phyloP scores from a whole-genome alignment of 2,329 filamentous ascomycete species.

The Lecanicillium sp. region DNA sequence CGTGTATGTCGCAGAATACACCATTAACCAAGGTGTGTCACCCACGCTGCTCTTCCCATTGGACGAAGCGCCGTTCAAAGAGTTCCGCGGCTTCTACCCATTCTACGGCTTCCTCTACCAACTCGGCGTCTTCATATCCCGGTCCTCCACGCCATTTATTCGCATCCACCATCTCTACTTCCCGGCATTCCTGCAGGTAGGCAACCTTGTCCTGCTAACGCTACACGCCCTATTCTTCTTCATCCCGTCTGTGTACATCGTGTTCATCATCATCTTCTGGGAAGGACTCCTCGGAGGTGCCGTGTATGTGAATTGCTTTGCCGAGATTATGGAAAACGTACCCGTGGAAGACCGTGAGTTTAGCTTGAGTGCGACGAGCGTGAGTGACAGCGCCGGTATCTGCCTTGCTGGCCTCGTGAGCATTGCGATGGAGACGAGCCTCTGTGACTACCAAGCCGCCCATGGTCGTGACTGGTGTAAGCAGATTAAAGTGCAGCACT shows the following conservation, averaged over 20 bases:
- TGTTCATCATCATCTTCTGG: slow-evolving; percentile 86
- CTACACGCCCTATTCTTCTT: slow-evolving; percentile 73
- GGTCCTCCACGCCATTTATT: slow-evolving; percentile 82
- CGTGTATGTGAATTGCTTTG: slow-evolving; percentile 95
- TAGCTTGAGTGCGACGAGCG: slow-evolving; percentile 79
- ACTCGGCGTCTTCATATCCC: slow-evolving; percentile 87
- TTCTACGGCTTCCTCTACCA: slow-evolving; percentile 95
- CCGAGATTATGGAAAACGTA: slow-evolving; percentile 82
- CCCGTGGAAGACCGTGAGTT: slow-evolving; percentile 77
- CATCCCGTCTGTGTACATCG: slow-evolving; percentile 76
- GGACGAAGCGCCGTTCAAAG: slow-evolving; percentile 63
- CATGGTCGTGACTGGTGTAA: slow-evolving; percentile 71
- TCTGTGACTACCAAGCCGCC: slow-evolving; percentile 80
- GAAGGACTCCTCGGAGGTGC: slow-evolving; percentile 84
- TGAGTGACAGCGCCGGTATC: slow-evolving; percentile 87
- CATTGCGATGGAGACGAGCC: slow-evolving; percentile 70
- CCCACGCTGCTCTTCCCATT: slow-evolving; percentile 87
- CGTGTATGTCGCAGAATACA: slow-evolving; percentile 95
- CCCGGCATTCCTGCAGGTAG: slow-evolving; percentile 73
- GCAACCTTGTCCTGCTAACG: slow-evolving; percentile 67
- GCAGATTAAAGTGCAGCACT: slow-evolving; percentile 35
- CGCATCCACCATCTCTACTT: slow-evolving; percentile 75
- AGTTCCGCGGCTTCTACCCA: slow-evolving; percentile 85
- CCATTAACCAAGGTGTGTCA: slow-evolving; percentile 90
- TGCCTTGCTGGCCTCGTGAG: slow-evolving; percentile 80